Evolutionary conservation across 768 basidiomycete genomes (phyloP).

Genomic region (Pulveroboletus sp.): DNA sequence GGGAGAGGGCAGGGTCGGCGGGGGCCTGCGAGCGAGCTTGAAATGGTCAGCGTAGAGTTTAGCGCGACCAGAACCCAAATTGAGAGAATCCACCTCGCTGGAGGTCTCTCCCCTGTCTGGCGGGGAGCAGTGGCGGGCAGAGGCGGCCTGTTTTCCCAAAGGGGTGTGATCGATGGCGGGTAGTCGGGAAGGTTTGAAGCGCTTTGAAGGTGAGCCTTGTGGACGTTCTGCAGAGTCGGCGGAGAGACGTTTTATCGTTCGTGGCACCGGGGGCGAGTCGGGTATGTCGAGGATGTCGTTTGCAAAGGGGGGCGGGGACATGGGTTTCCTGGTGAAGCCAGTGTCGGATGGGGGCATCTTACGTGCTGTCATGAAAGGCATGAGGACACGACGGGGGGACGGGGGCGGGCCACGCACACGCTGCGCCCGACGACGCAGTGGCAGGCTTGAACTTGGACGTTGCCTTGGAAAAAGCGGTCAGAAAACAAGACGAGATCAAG

Average conservation of each 20-base stretch:
- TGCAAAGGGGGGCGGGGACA: conserved; percentile 7
- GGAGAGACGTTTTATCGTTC: conserved; percentile 33
- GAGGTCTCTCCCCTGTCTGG: conserved; percentile 12
- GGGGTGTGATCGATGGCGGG: conserved; percentile 27
- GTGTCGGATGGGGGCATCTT: conserved; percentile 25
- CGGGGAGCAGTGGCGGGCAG: conserved; percentile 13
- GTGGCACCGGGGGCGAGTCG: conserved; percentile 9
- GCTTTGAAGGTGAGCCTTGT: conserved; percentile 25
- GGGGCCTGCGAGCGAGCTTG: conserved; percentile 15
- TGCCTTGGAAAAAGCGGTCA: neutral
- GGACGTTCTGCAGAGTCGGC: conserved; percentile 13
- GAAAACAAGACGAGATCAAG: neutral
- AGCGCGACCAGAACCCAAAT: conserved; percentile 5
- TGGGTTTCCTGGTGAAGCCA: conserved; percentile 34
- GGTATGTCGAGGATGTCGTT: conserved; percentile 16
- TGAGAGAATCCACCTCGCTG: conserved; percentile 26
- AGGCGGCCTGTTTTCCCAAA: neutral
- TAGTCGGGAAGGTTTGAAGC: conserved; percentile 25
- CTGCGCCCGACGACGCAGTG: conserved; percentile 10
- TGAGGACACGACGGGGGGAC: conserved; percentile 7
- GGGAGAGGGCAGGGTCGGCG: neutral
- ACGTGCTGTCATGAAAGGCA: conserved; percentile 17
- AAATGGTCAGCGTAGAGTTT: conserved; percentile 13
- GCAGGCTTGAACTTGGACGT: conserved; percentile 50
- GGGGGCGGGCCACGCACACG: conserved; percentile 1